Evolutionary conservation across 73 alveolate species (phyloP).

Genomic region (Tetrahymena elliotti): DNA sequence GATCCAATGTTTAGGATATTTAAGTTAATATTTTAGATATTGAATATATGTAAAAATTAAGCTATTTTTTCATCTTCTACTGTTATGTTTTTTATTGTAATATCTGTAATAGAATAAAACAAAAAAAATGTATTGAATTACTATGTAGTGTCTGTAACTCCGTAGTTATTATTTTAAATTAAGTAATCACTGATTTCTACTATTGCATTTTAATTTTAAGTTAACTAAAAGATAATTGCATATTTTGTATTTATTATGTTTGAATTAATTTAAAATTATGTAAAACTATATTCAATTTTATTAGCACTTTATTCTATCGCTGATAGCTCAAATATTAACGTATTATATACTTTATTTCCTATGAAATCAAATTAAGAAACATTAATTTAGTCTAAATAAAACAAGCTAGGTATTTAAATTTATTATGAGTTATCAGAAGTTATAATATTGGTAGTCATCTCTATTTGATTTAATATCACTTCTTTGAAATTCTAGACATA

Average conservation of each 20-base stretch:
- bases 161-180: too few relatives aligned
- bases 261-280: not conserved
- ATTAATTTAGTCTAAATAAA: not conserved
- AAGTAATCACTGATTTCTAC: not conserved
- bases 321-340: not conserved
- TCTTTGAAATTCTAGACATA: too few relatives aligned
- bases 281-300: too few relatives aligned
- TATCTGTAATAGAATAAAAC: not conserved
- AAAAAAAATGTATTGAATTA: too few relatives aligned
- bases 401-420: not conserved
- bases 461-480: not conserved
- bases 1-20: not conserved
- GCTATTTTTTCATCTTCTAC: not conserved
- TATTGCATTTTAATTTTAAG: not conserved
- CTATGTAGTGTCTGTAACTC: too few relatives aligned
- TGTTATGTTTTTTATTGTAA: too few relatives aligned
- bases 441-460: too few relatives aligned
- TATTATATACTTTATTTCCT: not conserved
- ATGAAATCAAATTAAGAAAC: not conserved
- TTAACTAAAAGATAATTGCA: not conserved
- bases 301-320: not conserved
- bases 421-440: not conserved
- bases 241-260: too few relatives aligned
- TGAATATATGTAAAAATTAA: too few relatives aligned
- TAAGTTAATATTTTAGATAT: too few relatives aligned